These are phyloP conservation scores for Lithospermum erythrorhizon DNA, from an alignment of 257 asterid genomes.

Conservation along the genomic window DNA sequence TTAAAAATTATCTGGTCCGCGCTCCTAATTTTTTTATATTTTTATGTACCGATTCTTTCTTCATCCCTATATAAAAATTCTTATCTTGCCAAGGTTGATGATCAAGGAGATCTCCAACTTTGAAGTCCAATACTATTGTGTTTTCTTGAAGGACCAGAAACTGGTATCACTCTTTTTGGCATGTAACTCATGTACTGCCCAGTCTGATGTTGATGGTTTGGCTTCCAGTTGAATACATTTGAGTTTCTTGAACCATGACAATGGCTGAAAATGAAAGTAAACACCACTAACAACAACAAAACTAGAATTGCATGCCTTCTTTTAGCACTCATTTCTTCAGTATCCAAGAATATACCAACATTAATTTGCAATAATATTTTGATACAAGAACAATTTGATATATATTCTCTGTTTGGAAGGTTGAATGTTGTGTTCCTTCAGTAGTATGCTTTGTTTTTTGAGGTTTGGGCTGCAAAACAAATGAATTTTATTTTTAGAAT, in stretches of 20 bases:
- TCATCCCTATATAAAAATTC: no score
- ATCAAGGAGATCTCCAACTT: conserved; percentile 17
- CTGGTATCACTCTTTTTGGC: conserved; percentile 13
- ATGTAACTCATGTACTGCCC: conserved; percentile 9
- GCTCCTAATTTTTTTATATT: no score
- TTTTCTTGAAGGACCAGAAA: conserved; percentile 15
- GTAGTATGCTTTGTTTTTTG: neutral
- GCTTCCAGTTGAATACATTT: conserved; percentile 4
- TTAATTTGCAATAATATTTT: no score
- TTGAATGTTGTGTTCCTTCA: no score
- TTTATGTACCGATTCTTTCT: no score
- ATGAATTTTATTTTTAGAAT: neutral
- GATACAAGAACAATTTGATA: neutral
- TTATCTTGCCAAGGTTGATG: neutral
- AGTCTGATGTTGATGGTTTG: neutral
- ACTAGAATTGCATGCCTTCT: neutral
- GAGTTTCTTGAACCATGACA: conserved; percentile 9
- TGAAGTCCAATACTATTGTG: conserved; percentile 14
- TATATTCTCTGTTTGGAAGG: neutral
- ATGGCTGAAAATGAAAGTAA: neutral
- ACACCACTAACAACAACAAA: neutral
- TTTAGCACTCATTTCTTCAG: neutral
- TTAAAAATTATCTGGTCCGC: no score
- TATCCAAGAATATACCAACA: no score
- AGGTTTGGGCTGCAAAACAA: neutral